Conservation (phyloP, 1,284 basidiomycete species). For the Sporisorium iseilematis-ciliati region DNA sequence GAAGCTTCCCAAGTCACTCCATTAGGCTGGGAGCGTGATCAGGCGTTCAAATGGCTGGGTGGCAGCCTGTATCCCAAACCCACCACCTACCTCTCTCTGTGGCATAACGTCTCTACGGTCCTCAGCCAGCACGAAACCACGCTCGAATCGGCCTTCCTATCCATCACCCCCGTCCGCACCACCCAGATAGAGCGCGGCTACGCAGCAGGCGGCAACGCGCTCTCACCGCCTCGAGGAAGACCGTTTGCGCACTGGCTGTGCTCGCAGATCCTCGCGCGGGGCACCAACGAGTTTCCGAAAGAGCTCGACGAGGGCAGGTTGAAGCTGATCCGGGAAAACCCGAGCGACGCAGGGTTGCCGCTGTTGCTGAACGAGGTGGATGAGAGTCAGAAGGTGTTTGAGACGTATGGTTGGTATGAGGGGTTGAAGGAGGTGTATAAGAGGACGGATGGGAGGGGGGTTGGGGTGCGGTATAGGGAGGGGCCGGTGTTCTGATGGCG, state of each 20-base stretch:
- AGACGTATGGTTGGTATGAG: constrained; percentile 36
- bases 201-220: constrained; percentile 38
- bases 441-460: constrained; percentile 35
- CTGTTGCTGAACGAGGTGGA: constrained; percentile 57
- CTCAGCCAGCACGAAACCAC: constrained; percentile 10
- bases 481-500: constrained; percentile 24
- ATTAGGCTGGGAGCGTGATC: constrained; percentile 17
- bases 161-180: constrained; percentile 36
- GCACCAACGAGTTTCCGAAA: constrained; percentile 17
- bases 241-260: constrained; percentile 33
- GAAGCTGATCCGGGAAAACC: constrained; percentile 17
- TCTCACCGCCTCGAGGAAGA: constrained; percentile 22
- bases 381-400: constrained; percentile 29
- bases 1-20: constrained; percentile 20
- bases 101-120: constrained; percentile 14
- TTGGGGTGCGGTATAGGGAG: constrained; percentile 23
- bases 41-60: constrained; percentile 45
- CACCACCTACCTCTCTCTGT: constrained; percentile 11
- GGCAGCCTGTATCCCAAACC: constrained; percentile 28
- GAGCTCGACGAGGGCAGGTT: constrained; percentile 15
- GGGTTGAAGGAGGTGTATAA: constrained; percentile 28
- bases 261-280: constrained; percentile 5
- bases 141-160: constrained; percentile 23
- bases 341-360: constrained; percentile 26
- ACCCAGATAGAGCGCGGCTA: constrained; percentile 35